phyloP scores from a whole-genome alignment of 1,139 yeast species.

The Nakaseomyces kungkrabaensis region DNA sequence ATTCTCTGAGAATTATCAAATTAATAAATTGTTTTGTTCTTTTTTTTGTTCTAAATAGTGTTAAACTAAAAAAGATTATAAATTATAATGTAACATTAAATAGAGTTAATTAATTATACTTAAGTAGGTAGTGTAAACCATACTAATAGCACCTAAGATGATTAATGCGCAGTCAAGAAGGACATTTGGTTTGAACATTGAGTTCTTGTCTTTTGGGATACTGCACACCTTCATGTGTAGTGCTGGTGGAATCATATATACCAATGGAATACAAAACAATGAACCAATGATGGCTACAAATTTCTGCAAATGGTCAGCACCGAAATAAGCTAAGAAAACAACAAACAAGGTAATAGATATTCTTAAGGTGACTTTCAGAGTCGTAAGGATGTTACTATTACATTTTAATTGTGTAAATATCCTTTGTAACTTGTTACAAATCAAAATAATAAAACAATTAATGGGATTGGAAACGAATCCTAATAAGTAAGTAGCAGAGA shows the following conservation, averaged over 20 bases:
- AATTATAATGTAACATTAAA: too few species aligned
- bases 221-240: constrained; percentile 41
- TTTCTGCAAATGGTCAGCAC: constrained; percentile 56
- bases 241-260: constrained; percentile 74
- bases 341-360: constrained; percentile 43
- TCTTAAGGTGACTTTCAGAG: constrained; percentile 56
- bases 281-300: constrained; percentile 74
- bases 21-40: background rate
- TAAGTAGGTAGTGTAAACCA: constrained; percentile 58
- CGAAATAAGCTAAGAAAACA: constrained; percentile 46
- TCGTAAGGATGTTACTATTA: constrained; percentile 35
- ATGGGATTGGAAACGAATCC: background rate
- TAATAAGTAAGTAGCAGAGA: background rate
- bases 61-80: too few species aligned
- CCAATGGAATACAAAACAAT: constrained; percentile 74
- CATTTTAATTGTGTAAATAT: background rate
- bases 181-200: constrained; percentile 13
- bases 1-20: background rate
- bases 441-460: background rate
- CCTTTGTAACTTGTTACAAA: background rate
- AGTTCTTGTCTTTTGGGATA: constrained; percentile 18
- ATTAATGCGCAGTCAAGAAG: constrained; percentile 41
- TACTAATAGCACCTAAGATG: constrained; percentile 47
- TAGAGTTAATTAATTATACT: constrained; percentile 29
- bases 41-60: too few species aligned